phyloP scores from a whole-genome alignment of 1,284 basidiomycete species.

The Trametes hirsuta region DNA sequence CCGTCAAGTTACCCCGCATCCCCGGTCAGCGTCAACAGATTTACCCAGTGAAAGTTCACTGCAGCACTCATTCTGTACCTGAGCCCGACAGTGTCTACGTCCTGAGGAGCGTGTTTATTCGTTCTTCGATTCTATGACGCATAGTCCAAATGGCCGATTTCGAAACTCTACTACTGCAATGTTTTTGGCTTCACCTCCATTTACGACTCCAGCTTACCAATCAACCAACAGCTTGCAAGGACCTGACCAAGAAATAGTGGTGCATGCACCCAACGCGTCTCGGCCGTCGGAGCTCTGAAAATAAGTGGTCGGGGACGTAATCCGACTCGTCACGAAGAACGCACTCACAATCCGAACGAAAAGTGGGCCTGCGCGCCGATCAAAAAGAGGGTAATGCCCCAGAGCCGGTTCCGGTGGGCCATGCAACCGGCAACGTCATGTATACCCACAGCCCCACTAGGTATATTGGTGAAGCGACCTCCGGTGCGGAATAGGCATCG shows the following conservation, averaged over 20 bases:
- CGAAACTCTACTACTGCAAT: no score
- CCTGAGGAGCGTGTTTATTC: no score
- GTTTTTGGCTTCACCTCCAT: neutral
- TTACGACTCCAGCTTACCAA: conserved; percentile 33
- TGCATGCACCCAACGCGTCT: conserved; percentile 36
- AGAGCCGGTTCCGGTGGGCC: conserved; percentile 26
- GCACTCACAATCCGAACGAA: conserved; percentile 34
- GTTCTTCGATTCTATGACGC: no score
- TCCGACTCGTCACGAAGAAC: neutral
- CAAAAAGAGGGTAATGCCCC: conserved; percentile 29
- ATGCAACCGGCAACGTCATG: conserved; percentile 29
- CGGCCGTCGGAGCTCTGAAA: conserved; percentile 32
- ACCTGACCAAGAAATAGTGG: conserved; percentile 34
- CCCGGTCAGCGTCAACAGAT: neutral
- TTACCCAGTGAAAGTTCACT: no score
- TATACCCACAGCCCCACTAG: conserved; percentile 32
- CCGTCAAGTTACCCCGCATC: neutral
- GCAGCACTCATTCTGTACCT: no score
- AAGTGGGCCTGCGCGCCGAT: conserved; percentile 33
- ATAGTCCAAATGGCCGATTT: no score
- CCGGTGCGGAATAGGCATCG: no score
- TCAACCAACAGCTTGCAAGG: conserved; percentile 31
- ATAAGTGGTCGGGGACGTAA: neutral
- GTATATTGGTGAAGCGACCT: conserved; percentile 21
- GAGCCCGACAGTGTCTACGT: no score